Conservation (phyloP, 2,329 filamentous ascomycete genomes). For the Fusarium sp. region DNA sequence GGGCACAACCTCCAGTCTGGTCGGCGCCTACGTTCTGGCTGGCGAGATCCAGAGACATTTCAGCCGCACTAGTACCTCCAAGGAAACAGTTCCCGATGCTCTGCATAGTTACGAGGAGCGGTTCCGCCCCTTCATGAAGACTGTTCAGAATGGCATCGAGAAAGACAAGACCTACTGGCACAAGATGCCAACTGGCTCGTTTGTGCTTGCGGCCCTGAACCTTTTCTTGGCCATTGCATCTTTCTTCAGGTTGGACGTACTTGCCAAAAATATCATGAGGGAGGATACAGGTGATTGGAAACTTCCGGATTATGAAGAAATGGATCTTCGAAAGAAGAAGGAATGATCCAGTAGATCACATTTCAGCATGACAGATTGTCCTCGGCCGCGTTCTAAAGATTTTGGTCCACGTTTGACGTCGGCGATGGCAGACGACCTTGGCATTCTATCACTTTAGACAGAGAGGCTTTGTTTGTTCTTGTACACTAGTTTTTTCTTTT, state of each 20-base stretch:
- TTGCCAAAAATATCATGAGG: not conserved
- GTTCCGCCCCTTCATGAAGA: not conserved
- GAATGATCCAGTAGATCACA: not conserved
- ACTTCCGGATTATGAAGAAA: not conserved
- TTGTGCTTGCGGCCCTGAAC: not conserved
- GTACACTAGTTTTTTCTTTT: too few species aligned
- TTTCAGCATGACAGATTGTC: too few species aligned
- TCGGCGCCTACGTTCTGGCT: conserved; percentile 65
- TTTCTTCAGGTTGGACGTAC: not conserved
- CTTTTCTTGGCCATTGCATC: not conserved
- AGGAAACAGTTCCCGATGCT: not conserved
- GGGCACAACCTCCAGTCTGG: conserved; percentile 60
- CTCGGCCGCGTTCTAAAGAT: too few species aligned
- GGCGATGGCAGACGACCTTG: too few species aligned
- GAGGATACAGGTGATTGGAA: not conserved
- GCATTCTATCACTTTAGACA: too few species aligned
- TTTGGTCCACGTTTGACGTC: too few species aligned
- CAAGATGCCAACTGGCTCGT: not conserved
- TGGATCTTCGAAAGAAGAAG: not conserved
- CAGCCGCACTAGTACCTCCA: not conserved
- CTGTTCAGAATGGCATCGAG: not conserved
- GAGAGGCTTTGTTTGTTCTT: too few species aligned
- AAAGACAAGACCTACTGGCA: not conserved
- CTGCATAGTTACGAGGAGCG: not conserved
- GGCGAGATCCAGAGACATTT: conserved; percentile 53